Base-by-base conservation (phyloP, 768 basidiomycete genomes). In the Suillus variegatus region DNA sequence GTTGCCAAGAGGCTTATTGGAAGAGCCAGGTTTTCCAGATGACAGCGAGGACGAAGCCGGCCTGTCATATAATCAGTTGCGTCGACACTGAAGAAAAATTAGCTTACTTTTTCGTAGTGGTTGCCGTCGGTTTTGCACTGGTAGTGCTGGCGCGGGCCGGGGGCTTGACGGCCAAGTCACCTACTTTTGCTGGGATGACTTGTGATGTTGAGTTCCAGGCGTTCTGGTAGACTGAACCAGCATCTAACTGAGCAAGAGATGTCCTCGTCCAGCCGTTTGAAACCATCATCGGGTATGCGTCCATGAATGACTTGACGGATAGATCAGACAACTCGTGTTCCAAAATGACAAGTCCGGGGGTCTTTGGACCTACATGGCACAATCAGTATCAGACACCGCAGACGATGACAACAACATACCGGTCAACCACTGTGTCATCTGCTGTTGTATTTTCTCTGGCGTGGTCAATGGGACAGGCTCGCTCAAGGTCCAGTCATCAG, bases 281-380 rank as follows among this genome's bases (percentile, higher is more conserved):
- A 67, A 81, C 79, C 76, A 95, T 87, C 46, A 85, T 66, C 4
- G 89, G 87, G 74, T 84, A 93, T 9, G 84, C 84, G 49, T 79
- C 77, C 0, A 90, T 86, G 77, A 95, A 96, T 4, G 86, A 86
- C 44, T 80, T 69, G 25, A 94, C 88, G 40, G 89, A 80, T 67
- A 79, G 74, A 51, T 85, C 77, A 40, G 82, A 83, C 28, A 90
- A 79, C 77, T 97, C 95, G 76, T 98, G 96, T 74, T 97, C 91
- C 65, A 97, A 83, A 63, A 93, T 81, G 66, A 94, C 82, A 28
- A 96, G 84, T 41, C 96, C 96, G 3, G 93, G 90, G 12, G 76
- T 79, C 75, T 94, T 94, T 57, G 91, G 79, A 38, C 88, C 91
- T 80, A 73, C 52, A 40, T 74, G 61, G 66, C 68, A 64, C 22